Evolutionary conservation across 106 monocot genomes (phyloP).

Genomic region (Allium sativum): DNA sequence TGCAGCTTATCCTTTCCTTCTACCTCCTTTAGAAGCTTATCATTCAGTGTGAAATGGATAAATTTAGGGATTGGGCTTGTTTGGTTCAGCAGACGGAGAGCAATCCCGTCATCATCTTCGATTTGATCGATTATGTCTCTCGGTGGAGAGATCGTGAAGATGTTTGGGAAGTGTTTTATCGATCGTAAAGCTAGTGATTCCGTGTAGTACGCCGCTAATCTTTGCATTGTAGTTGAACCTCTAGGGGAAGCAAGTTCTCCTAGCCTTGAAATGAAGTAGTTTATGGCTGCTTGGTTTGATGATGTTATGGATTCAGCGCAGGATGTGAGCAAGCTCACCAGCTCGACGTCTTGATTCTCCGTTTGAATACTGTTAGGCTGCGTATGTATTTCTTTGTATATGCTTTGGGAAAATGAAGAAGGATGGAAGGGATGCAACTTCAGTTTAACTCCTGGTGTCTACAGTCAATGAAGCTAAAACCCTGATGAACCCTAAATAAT

Average conservation of each 20-base stretch:
- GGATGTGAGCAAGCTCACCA: slow-evolving; percentile 45
- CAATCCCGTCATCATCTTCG: slow-evolving; percentile 22
- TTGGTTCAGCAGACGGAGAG: slow-evolving; percentile 46
- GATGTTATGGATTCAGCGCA: slow-evolving; percentile 44
- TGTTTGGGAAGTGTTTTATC: slow-evolving; percentile 46
- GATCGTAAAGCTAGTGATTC: slow-evolving; percentile 47
- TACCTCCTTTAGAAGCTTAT: slow-evolving; percentile 44
- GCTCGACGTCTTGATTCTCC: slow-evolving; percentile 39
- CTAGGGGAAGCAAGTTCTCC: slow-evolving; percentile 53
- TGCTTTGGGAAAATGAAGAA: too few species aligned
- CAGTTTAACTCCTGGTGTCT: too few species aligned
- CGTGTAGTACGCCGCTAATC: slow-evolving; percentile 59
- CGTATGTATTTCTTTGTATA: too few species aligned
- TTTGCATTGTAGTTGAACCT: slow-evolving; percentile 37
- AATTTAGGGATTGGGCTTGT: slow-evolving; percentile 63
- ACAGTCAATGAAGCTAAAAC: too few species aligned
- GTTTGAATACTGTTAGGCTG: slow-evolving; percentile 5
- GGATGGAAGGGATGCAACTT: too few species aligned
- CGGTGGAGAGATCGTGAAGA: slow-evolving; percentile 35
- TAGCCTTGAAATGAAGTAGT: slow-evolving; percentile 45
- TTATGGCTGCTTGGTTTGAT: slow-evolving; percentile 30
- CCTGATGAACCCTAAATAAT: too few species aligned
- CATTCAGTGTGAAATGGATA: slow-evolving; percentile 70
- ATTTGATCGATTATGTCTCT: slow-evolving; percentile 14
- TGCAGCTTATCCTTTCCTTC: slow-evolving; percentile 63